A percentile compares a stretch with the other conserved stretches of the same genome.
Evolutionary conservation across 345 rosid genomes (phyloP).

Genomic region (Hirschfeldia incana): DNA sequence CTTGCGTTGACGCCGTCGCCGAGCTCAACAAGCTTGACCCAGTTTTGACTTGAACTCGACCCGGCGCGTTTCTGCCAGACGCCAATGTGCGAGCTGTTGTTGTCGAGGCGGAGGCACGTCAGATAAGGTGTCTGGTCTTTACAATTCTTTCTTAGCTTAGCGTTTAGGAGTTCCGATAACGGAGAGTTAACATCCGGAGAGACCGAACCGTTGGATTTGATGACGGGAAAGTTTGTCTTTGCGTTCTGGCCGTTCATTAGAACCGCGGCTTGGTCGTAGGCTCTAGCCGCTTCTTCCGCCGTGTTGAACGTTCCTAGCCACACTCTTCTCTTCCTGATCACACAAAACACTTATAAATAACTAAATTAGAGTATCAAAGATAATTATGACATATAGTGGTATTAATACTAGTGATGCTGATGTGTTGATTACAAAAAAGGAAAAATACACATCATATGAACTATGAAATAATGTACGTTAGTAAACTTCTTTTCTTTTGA

Average conservation of each 20-base stretch:
- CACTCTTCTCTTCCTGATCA: constrained; percentile 66
- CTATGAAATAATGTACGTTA: neutral
- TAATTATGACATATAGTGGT: neutral
- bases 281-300: constrained; percentile 74
- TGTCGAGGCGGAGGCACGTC: constrained; percentile 75
- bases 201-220: constrained; percentile 24
- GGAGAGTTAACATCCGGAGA: constrained; percentile 21
- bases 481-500: neutral
- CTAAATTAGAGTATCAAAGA: neutral
- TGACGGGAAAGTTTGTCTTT: constrained; percentile 64
- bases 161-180: constrained; percentile 50
- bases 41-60: constrained; percentile 46
- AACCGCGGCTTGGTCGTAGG: constrained; percentile 70
- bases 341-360: neutral
- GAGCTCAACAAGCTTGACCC: constrained; percentile 76
- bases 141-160: constrained; percentile 61
- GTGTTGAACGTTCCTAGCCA: constrained; percentile 87
- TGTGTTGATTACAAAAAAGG: neutral
- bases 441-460: neutral
- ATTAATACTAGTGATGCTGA: neutral
- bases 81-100: constrained; percentile 63
- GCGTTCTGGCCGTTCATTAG: constrained; percentile 74
- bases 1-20: constrained; percentile 36
- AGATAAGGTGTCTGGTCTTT: constrained; percentile 59
- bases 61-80: constrained; percentile 83